A percentile compares a stretch with the other conserved stretches of the same genome.
Conservation (phyloP, 2,329 filamentous ascomycete genomes). For the Aspergillus felis region DNA sequence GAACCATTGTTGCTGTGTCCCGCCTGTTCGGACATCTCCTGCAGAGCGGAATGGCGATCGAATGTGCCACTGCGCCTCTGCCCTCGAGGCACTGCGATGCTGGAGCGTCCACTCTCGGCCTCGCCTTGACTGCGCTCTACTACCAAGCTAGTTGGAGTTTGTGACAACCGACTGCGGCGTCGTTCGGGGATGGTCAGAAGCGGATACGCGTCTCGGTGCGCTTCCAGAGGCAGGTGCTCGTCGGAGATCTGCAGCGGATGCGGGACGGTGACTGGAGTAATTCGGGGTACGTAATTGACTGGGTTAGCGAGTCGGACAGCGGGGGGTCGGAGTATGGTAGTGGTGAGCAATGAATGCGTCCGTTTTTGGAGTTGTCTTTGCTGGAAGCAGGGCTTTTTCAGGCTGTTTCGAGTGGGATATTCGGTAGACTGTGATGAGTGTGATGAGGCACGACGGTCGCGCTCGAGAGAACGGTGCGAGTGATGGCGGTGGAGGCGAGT, state of each 20-base stretch:
- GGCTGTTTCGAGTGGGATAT: slow-evolving; percentile 7
- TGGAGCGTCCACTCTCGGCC: slow-evolving; percentile 48
- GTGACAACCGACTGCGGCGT: slow-evolving; percentile 51
- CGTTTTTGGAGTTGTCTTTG: slow-evolving; percentile 2
- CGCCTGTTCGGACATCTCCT: slow-evolving; percentile 24
- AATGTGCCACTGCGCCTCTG: slow-evolving; percentile 35
- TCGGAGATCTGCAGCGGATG: slow-evolving; percentile 28
- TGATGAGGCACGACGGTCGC: slow-evolving; percentile 9
- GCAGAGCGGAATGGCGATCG: slow-evolving; percentile 17
- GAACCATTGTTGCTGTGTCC: slow-evolving; percentile 23
- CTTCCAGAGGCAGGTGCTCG: slow-evolving; percentile 31
- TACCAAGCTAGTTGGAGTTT: slow-evolving; percentile 42
- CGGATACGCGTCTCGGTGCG: slow-evolving; percentile 50
- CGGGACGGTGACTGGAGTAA: slow-evolving; percentile 45
- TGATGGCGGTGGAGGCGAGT: slow-evolving; percentile 9
- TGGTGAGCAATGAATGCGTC: slow-evolving; percentile 7
- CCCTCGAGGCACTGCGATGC: slow-evolving; percentile 48
- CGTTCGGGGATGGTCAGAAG: slow-evolving; percentile 56
- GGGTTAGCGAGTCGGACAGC: slow-evolving; percentile 58
- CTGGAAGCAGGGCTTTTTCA: slow-evolving; percentile 6
- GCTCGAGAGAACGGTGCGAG: slow-evolving; percentile 12
- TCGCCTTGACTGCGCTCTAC: slow-evolving; percentile 46
- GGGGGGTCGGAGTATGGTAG: slow-evolving; percentile 31
- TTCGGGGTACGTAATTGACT: slow-evolving; percentile 57
- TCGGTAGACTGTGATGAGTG: slow-evolving; percentile 3